A percentile compares a stretch with the other conserved stretches of the same genome.
Evolutionary conservation across 2,329 filamentous ascomycete species (phyloP).

Genomic region (Aspergillus melleus): DNA sequence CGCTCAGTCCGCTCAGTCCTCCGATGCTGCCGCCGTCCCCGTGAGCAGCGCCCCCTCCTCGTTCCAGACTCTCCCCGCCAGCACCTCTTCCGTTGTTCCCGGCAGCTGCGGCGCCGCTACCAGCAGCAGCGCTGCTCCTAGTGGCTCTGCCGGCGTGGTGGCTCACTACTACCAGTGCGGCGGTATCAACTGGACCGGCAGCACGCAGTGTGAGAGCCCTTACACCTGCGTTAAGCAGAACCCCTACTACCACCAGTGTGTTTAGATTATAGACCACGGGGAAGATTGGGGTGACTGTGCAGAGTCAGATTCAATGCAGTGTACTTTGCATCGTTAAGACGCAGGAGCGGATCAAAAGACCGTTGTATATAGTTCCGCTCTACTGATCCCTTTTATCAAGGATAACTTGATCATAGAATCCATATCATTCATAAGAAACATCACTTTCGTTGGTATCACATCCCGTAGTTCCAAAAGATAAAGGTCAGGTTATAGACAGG

Average conservation of each 20-base stretch:
- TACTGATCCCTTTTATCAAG: neutral
- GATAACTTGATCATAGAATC: neutral
- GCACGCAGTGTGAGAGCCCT: conserved; percentile 32
- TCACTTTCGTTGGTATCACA: neutral
- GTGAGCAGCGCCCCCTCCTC: neutral
- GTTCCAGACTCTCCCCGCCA: neutral
- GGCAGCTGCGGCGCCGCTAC: neutral
- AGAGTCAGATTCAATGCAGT: too few relatives aligned
- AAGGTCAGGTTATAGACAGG: neutral
- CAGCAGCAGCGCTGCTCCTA: conserved; percentile 5
- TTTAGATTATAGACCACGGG: conserved; percentile 8
- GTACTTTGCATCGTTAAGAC: too few relatives aligned
- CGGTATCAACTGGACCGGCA: conserved; percentile 37
- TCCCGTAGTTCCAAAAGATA: neutral
- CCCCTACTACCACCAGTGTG: conserved; percentile 42
- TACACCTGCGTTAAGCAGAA: conserved; percentile 37
- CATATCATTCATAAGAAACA: neutral
- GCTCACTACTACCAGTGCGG: conserved; percentile 35
- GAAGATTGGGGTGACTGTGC: neutral
- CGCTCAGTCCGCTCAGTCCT: neutral
- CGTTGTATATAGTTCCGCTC: neutral
- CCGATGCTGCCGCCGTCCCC: neutral
- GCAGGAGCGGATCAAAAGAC: neutral
- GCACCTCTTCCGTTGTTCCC: neutral
- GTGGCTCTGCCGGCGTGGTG: conserved; percentile 15